Evolutionary conservation across 768 basidiomycete species (phyloP), one percentile per base, ranked within the genome.

Genomic region (Lactarius hengduanensis): DNA sequence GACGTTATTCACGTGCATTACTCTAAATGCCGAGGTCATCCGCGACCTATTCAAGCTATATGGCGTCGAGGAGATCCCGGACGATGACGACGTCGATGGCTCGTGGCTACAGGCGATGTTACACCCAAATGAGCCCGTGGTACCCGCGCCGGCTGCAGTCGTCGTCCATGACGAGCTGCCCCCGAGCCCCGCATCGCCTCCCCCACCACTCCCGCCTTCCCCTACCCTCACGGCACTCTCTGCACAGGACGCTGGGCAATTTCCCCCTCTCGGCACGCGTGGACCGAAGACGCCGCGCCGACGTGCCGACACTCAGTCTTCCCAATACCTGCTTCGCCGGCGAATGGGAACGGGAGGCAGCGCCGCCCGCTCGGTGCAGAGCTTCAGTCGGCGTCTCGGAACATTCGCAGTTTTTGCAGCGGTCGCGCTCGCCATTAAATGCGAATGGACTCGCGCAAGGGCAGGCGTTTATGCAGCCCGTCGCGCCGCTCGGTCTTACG

Each of bases 71-170:
- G 50, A 69, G 38, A 57, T 69, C 41, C 65, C 65, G 11, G 68
- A 54, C 0, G 32, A 22, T 1, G 56, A 54, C 16, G 47, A 22
- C 3, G 60, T 59, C 5, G 56, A 57, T 38, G 57, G 34, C 38
- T 34, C 61, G 3, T 69, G 68, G 68, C 47, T 69, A n/a, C 65
- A 62, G 22, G 47, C 68, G 5, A 57, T 69, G 1, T 38, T 18
- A 9, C 55, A 69, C 22, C 64, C 68, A n/a, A 34, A 60, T 22
- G 36, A 65, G 10, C 67, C 64, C 8, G 43, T 68, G 15, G 41
- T 68, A 11, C 67, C 67, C 1, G 26, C 28, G 10, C 8, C 43
- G 7, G 30, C 18, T 57, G 43, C 38, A 30, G 26, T 40, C 9
- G 40, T 45, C 16, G 28, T 43, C 54, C 54, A 59, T 57, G 54